Evolutionary conservation across 495 filamentous ascomycete genomes (phyloP), one percentile per base, ranked within the genome.

Genomic region (Neurospora sp.): DNA sequence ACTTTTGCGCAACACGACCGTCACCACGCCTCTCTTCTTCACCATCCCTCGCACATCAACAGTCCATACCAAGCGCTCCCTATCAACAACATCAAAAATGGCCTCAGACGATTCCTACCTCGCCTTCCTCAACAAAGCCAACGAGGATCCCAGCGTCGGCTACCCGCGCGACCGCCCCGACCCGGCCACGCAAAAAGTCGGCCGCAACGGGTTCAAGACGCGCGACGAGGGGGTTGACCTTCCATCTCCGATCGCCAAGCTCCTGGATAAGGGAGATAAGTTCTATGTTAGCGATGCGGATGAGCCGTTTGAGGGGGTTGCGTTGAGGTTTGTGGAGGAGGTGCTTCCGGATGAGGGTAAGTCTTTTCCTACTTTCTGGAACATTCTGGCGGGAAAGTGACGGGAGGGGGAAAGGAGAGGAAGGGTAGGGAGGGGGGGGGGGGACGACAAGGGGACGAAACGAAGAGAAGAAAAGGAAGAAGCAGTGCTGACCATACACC

Each of bases 71-170:
- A n/a, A n/a, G n/a, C n/a, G n/a, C n/a, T n/a, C n/a, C n/a, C n/a
- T n/a, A n/a, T n/a, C 54, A 4, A 41, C 71, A 18, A 23, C 31
- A 70, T 14, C 66, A 5, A 85, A 75, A 7, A 95, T 93, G 91
- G 88, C 91, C 23, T 91, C 91, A 27, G 93, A 97, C 85, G 89
- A 92, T 70, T 90, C 90, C 76, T 97, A 96, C 86, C 86, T 88
- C 81, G 84, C 89, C 77, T 96, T 97, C 79, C 85, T 97, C 70
- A 84, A 96, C 80, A 94, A 95, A 82, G 93, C 93, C 54, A 96
- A 95, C 82, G 81, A 88, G 78, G 89, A 92, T 79, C 88, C 88
- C 20, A n/a, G n/a, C n/a, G n/a, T 82, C 20, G 85, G 87, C 11
- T 73, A 78, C 18, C 76, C 80, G 18, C 69, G 37, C 39, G 38